Base-by-base conservation (phyloP, 1,284 basidiomycete genomes). In the Leccinum subrobustum region DNA sequence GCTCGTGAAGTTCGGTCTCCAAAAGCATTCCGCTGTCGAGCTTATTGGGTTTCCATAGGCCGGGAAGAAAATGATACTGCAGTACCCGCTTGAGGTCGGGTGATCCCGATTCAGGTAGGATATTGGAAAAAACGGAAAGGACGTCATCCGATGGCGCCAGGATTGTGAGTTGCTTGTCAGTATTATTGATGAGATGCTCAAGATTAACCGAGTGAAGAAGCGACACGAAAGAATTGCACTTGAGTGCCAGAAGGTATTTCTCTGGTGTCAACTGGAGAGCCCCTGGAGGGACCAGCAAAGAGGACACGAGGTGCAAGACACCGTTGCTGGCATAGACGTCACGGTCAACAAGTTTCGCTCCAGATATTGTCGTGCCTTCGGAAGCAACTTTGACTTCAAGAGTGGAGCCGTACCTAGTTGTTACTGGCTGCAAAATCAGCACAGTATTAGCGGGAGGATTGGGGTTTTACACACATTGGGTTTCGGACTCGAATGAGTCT, bases 251-350 rank as follows among this genome's bases (percentile, higher is more conserved):
- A 5, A 97, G 85, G 63, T 88, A 95, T 76, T 99, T 98, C 78
- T 99, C 96, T 5, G 95, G 89, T 1, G 93, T 96, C 51, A 96
- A 78, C 65, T 85, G 81, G 52, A 99, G 84, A 33, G 90, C 81
- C 7, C 85, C 87, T 0, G 84, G 81, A 1, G 95, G 92, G 12
- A 97, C 74, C 12, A 99, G 84, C 23, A 99, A 83, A 12, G 85
- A 83, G 8, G 92, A 91, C 47, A 99, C 83, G 51, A 95, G 84
- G 75, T 99, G 97, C 20, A 98, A 74, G 48, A 98, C 97, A 54
- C 95, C 95, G 67, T 98, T 98, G n/a, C 92, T 89, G 3, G 93
- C 93, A 67, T 95, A 93, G 51, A 96, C 86, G 71, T 98, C 95
- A 4, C 86, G 83, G 16, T 87, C 79, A 7, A 87, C 70, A 29